Conservation (phyloP, 208 protist genomes). For the Acanthamoeba rhysodes region DNA sequence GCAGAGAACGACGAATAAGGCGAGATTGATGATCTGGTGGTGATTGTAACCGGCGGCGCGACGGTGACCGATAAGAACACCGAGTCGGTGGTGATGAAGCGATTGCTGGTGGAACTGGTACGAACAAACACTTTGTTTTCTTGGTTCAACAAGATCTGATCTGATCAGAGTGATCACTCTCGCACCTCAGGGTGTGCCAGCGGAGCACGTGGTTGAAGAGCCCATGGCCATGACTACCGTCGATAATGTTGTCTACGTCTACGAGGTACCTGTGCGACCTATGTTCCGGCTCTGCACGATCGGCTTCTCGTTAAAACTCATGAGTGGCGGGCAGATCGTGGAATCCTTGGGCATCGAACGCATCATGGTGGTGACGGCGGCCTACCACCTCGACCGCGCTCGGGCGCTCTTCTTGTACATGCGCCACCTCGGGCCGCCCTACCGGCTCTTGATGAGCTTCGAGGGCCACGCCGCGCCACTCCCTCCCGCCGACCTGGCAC, state of each 20-base stretch:
- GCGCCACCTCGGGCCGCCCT: neutral
- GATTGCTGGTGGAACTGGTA: neutral
- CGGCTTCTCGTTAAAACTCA: neutral
- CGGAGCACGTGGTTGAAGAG: neutral
- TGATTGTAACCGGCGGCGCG: neutral
- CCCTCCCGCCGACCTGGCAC: neutral
- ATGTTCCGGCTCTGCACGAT: neutral
- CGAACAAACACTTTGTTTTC: neutral
- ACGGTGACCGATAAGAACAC: neutral
- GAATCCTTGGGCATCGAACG: neutral
- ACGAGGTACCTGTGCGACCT: neutral
- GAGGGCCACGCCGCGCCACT: neutral
- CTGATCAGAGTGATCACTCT: no score
- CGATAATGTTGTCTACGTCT: neutral
- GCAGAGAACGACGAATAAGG: neutral
- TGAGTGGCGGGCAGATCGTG: neutral
- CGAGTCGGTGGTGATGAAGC: slow-evolving; percentile 4
- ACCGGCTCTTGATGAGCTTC: neutral
- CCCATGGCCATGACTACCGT: neutral
- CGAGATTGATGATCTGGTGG: neutral
- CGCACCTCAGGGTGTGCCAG: neutral
- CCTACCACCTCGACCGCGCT: neutral
- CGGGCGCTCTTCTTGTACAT: neutral
- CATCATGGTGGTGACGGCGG: neutral
- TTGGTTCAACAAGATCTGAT: no score